A percentile compares a stretch with the other conserved stretches of the same genome.
These are phyloP conservation scores for Lactifluus volemus DNA, from an alignment of 768 basidiomycete genomes.

Conservation along the genomic window DNA sequence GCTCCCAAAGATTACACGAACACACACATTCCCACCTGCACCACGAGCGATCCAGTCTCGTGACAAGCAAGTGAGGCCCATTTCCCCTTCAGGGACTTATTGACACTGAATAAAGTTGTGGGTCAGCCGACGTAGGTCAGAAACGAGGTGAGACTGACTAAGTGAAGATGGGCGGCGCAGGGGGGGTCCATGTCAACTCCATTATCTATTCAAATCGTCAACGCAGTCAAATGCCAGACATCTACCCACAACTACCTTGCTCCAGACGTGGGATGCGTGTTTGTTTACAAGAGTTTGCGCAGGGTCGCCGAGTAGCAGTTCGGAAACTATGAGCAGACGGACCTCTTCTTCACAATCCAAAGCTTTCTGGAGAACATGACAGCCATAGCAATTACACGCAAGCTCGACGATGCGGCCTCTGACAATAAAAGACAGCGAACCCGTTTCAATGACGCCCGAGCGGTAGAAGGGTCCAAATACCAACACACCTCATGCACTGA, in stretches of 20 bases:
- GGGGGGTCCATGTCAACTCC: slow-evolving; percentile 82
- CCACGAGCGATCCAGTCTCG: slow-evolving; percentile 83
- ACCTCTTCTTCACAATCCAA: slow-evolving; percentile 88
- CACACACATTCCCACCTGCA: slow-evolving; percentile 46
- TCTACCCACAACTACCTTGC: slow-evolving; percentile 45
- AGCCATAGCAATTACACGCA: slow-evolving; percentile 84
- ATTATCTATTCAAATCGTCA: slow-evolving; percentile 48
- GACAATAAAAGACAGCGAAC: background rate
- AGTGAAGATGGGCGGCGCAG: slow-evolving; percentile 81
- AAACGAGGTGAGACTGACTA: slow-evolving; percentile 43
- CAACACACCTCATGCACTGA: slow-evolving; percentile 67
- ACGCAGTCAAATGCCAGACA: slow-evolving; percentile 8
- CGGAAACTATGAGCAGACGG: slow-evolving; percentile 72
- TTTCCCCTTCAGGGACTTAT: slow-evolving; percentile 79
- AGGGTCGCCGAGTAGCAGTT: slow-evolving; percentile 76
- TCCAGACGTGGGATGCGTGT: slow-evolving; percentile 89
- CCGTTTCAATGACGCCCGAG: background rate
- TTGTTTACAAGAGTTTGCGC: slow-evolving; percentile 84
- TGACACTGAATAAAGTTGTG: slow-evolving; percentile 45
- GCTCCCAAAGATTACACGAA: background rate
- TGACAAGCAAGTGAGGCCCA: slow-evolving; percentile 88
- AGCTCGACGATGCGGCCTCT: slow-evolving; percentile 81
- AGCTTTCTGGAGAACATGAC: slow-evolving; percentile 84
- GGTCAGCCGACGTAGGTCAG: background rate
- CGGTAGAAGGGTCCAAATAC: background rate